Conservation (phyloP, 108 stramenopile genomes). For the Nitzschia sp. region DNA sequence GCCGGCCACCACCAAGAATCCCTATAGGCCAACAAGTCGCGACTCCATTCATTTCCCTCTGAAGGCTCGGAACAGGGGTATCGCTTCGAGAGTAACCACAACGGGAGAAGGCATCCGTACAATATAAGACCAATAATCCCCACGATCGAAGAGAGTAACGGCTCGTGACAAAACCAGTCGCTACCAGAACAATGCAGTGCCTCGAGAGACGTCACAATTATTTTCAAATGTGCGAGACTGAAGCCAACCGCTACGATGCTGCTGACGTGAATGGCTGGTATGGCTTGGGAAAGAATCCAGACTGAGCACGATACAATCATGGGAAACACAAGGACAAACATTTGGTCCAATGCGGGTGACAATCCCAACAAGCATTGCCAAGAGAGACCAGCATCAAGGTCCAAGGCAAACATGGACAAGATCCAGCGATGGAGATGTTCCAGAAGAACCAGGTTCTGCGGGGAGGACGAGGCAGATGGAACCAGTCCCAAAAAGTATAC, state of each 20-base stretch:
- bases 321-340: slow-evolving; percentile 11
- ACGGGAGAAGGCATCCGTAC: slow-evolving; percentile 23
- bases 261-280: not conserved
- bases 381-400: slow-evolving; percentile 25
- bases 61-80: not conserved
- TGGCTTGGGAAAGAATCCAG: slow-evolving; percentile 3
- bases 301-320: not conserved
- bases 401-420: slow-evolving; percentile 24
- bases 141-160: not conserved
- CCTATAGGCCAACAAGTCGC: not conserved
- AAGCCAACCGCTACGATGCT: slow-evolving; percentile 12
- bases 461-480: not conserved
- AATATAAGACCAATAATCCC: slow-evolving; percentile 23
- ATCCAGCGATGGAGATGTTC: slow-evolving; percentile 1
- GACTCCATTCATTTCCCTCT: not conserved
- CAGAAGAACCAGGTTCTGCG: not conserved
- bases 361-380: slow-evolving; percentile 23
- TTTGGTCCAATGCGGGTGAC: slow-evolving; percentile 4
- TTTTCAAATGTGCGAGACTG: slow-evolving; percentile 21
- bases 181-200: slow-evolving; percentile 9
- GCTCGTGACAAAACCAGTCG: slow-evolving; percentile 11
- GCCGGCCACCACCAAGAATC: slow-evolving; percentile 33
- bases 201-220: slow-evolving; percentile 22
- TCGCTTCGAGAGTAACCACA: slow-evolving; percentile 11
- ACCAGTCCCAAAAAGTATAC: slow-evolving; percentile 16